These are phyloP conservation scores for Apiotrichum brassicae DNA, from an alignment of 1,284 basidiomycete genomes.

Conservation along the genomic window DNA sequence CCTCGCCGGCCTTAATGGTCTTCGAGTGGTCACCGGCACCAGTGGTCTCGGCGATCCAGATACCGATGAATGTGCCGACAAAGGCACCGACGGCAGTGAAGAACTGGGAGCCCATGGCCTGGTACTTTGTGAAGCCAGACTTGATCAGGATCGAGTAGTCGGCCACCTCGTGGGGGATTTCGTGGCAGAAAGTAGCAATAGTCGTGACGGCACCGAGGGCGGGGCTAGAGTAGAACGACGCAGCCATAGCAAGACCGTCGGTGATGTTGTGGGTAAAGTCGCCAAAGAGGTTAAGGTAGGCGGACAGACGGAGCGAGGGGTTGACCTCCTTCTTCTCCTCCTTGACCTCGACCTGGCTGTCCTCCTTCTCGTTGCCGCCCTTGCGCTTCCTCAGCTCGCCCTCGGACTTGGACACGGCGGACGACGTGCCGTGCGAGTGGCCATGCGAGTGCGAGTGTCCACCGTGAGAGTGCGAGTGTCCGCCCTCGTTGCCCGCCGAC, in stretches of 20 bases:
- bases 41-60: constrained; percentile 59
- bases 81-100: constrained; percentile 82
- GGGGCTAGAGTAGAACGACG: constrained; percentile 81
- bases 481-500: constrained; percentile 47
- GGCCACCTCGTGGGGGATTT: constrained; percentile 77
- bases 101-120: constrained; percentile 87
- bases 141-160: constrained; percentile 84
- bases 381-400: constrained; percentile 33
- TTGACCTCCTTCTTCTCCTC: constrained; percentile 28
- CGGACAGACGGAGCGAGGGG: constrained; percentile 64
- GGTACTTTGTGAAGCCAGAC: constrained; percentile 77
- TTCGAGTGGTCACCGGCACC: constrained; percentile 36
- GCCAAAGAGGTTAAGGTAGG: constrained; percentile 82
- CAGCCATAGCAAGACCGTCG: constrained; percentile 76
- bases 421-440: constrained; percentile 47
- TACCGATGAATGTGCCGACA: constrained; percentile 83
- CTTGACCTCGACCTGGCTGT: constrained; percentile 11
- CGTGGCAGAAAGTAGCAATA: constrained; percentile 82
- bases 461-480: constrained; percentile 50
- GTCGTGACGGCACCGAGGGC: constrained; percentile 83
- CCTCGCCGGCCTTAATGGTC: constrained; percentile 51
- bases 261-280: constrained; percentile 70
- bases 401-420: constrained; percentile 18
- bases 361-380: constrained; percentile 21
- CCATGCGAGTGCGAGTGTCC: constrained; percentile 55